Conservation (phyloP, 495 filamentous ascomycete species). For the Penicillium samsonianum region DNA sequence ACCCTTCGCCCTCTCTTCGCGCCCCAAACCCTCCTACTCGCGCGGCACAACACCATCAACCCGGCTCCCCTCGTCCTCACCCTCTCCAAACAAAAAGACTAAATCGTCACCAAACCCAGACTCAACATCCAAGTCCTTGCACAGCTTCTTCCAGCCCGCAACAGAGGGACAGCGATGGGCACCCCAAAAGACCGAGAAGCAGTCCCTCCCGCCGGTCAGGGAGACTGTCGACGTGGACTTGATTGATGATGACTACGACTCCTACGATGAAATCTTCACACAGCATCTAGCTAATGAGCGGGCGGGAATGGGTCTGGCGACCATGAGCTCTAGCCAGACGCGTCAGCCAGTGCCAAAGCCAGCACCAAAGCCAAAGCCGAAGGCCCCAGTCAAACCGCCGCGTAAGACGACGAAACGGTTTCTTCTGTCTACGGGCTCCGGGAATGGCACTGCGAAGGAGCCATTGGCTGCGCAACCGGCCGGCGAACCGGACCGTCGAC, state of each 20-base stretch:
- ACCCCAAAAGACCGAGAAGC: constrained; percentile 28
- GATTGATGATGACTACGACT: constrained; percentile 55
- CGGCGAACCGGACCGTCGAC: constrained; percentile 36
- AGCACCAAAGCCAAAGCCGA: constrained; percentile 2
- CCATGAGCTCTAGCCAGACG: constrained; percentile 9
- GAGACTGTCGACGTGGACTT: constrained; percentile 40
- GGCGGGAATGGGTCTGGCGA: neutral
- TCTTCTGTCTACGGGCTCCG: constrained; percentile 18
- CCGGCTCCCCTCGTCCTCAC: constrained; percentile 22
- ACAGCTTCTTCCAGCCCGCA: constrained; percentile 28
- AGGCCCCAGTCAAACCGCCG: constrained; percentile 8
- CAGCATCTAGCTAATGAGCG: constrained; percentile 21
- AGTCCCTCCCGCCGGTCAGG: constrained; percentile 11
- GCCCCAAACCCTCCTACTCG: constrained; percentile 19
- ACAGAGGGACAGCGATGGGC: constrained; percentile 39
- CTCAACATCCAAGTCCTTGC: constrained; percentile 24
- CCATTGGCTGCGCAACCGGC: neutral
- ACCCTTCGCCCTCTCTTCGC: constrained; percentile 16
- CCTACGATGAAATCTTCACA: constrained; percentile 47
- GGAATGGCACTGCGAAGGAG: neutral
- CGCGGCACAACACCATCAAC: constrained; percentile 8
- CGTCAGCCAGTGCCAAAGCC: constrained; percentile 16
- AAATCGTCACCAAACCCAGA: constrained; percentile 10
- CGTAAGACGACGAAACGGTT: constrained; percentile 30
- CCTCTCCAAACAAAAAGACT: constrained; percentile 22